Base-by-base conservation (phyloP, 2,329 filamentous ascomycete species). In the Drechslera avenae region DNA sequence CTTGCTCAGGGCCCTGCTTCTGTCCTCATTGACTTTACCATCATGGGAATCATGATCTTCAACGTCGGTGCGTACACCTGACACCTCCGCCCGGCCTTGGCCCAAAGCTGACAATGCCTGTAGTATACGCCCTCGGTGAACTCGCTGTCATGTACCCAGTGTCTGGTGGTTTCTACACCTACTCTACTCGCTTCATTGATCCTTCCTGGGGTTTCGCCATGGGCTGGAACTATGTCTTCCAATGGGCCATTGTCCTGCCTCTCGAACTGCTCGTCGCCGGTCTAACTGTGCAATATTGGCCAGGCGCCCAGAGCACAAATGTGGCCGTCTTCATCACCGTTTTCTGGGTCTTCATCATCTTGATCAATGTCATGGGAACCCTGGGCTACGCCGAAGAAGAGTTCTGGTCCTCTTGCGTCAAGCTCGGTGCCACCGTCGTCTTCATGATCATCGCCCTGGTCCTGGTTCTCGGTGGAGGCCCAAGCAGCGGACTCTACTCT, bases 61-160 rank as follows among this genome's bases (percentile, higher is more conserved):
- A 72, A 71, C 60, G 69, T 72, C 61, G 67, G 68, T 72, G 66
- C 31, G 68, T 64, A 45, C n/a, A 26, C 16, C 8, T 16, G 17
- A 18, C 14, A 13, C 33, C 12, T 16, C 2, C 6, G 21, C 16
- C 7, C 4, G 14, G 6, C 17, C 12, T 3, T 4, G 4, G 4
- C 23, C 13, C 54, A 48, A 8, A 46, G 53, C 81, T 57, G 69
- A 82, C 37, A 74, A 73, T 53, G 68, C 68, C 57, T 68, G 7
- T 78, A 62, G 80, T 86, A 46, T 79, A 79, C 39, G 76, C 75
- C 40, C 76, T 79, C 47, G 69, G 71, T 68, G 71, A 73, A 67
- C 82, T 87, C 75, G 82, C 83, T 17, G 79, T 84, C 26, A 83
- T 75, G 78, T 87, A 43, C 82, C 84, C 3, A 70, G 85, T 55